Percentiles rank a stretch among this genome's conserved stretches.
Conservation (phyloP, 108 stramenopile genomes). For the Cylindrotheca closterium region DNA sequence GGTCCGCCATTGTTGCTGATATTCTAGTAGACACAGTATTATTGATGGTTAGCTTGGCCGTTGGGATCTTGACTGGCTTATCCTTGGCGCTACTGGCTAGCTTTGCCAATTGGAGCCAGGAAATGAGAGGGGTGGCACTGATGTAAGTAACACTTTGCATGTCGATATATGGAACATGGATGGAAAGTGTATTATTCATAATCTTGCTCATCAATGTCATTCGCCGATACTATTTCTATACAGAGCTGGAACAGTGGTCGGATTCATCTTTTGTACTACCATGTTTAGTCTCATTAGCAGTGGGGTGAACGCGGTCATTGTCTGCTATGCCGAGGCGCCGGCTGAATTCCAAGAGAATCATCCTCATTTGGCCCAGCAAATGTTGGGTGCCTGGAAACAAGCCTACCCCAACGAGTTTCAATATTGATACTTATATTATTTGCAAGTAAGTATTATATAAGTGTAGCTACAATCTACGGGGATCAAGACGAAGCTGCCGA, state of each 20-base stretch:
- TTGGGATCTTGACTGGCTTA: slow-evolving; percentile 55
- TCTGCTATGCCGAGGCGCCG: slow-evolving; percentile 87
- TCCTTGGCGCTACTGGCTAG: slow-evolving; percentile 26
- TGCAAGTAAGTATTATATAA: no score
- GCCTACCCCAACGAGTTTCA: slow-evolving; percentile 23
- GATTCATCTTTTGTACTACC: slow-evolving; percentile 54
- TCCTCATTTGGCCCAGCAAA: slow-evolving; percentile 71
- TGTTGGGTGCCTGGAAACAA: slow-evolving; percentile 63
- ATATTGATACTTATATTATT: slow-evolving; percentile 10
- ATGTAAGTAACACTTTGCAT: background rate
- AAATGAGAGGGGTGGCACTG: slow-evolving; percentile 15
- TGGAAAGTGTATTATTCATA: slow-evolving; percentile 4
- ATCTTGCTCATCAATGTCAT: background rate
- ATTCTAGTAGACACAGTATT: slow-evolving; percentile 63
- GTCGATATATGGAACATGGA: slow-evolving; percentile 10
- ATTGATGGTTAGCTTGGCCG: slow-evolving; percentile 56
- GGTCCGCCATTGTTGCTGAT: slow-evolving; percentile 84
- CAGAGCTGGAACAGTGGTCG: slow-evolving; percentile 58
- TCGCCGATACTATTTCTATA: background rate
- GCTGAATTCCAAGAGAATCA: slow-evolving; percentile 79
- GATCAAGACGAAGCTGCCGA: no score
- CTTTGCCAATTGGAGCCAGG: slow-evolving; percentile 6
- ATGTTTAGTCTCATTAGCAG: slow-evolving; percentile 67
- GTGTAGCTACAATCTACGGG: no score
- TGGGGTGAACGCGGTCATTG: slow-evolving; percentile 87